These are phyloP conservation scores for Diversispora eburnea DNA, from an alignment of 192 early-diverging fungal genomes.

Conservation along the genomic window DNA sequence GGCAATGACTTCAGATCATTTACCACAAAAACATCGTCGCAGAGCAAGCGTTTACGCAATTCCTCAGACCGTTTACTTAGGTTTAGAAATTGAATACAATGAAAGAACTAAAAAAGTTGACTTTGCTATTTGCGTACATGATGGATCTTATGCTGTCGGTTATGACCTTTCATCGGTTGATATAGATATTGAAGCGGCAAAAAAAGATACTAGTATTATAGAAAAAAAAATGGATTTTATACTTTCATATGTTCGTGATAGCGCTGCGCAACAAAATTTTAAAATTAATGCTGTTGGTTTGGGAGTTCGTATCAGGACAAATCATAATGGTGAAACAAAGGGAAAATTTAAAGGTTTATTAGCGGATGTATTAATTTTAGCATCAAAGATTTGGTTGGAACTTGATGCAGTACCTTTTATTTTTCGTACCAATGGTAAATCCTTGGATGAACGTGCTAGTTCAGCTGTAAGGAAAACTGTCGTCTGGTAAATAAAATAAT, in stretches of 20 bases:
- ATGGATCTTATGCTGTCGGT: constrained; percentile 62
- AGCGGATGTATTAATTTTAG: constrained; percentile 40
- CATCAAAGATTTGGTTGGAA: constrained; percentile 66
- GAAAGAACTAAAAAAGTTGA: constrained; percentile 31
- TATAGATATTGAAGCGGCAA: background rate
- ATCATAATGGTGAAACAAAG: constrained; percentile 29
- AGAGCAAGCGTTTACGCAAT: constrained; percentile 14
- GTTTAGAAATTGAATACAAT: constrained; percentile 46
- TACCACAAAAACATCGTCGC: background rate
- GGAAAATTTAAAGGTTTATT: constrained; percentile 40
- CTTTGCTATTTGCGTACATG: constrained; percentile 66
- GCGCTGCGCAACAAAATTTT: constrained; percentile 56
- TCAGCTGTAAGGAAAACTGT: constrained; percentile 72
- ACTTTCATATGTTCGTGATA: constrained; percentile 49
- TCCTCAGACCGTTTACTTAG: constrained; percentile 50
- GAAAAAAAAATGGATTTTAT: constrained; percentile 51
- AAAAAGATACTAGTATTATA: constrained; percentile 5
- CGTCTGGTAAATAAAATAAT: constrained; percentile 43
- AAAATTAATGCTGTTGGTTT: constrained; percentile 68
- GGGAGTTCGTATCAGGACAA: constrained; percentile 31
- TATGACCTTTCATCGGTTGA: constrained; percentile 51
- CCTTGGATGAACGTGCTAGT: constrained; percentile 65
- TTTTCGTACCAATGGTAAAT: constrained; percentile 58
- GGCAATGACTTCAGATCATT: background rate
- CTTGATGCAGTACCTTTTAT: constrained; percentile 72